These are phyloP conservation scores for Sporobolus alterniflorus DNA, from an alignment of 202 grass and related monocot genomes.

Conservation along the genomic window DNA sequence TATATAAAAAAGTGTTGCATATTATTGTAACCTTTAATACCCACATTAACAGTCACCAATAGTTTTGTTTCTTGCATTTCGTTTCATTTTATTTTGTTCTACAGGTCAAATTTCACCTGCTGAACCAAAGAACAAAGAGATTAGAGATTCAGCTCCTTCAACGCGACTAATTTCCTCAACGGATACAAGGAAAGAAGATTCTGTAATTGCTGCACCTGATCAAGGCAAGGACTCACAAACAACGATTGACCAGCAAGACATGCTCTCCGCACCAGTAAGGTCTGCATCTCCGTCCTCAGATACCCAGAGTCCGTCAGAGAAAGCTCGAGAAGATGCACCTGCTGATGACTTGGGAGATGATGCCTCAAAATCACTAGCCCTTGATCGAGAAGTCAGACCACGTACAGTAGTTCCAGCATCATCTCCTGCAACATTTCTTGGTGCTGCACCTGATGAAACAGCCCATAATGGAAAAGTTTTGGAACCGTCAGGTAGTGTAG, in stretches of 20 bases:
- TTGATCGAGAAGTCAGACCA: background rate
- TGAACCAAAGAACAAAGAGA: slow-evolving; percentile 17
- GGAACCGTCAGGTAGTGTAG: slow-evolving; percentile 27
- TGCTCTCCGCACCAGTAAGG: background rate
- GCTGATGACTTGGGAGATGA: background rate
- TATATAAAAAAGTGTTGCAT: no score
- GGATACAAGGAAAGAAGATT: background rate
- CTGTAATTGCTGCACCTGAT: slow-evolving; percentile 5
- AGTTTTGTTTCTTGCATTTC: no score
- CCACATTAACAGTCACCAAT: slow-evolving; percentile 3
- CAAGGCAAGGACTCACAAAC: slow-evolving; percentile 26
- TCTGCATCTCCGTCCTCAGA: background rate
- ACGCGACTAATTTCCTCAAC: background rate
- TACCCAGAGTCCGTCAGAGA: background rate
- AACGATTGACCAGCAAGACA: slow-evolving; percentile 4
- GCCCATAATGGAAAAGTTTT: background rate
- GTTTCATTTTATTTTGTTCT: background rate
- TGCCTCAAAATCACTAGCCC: background rate
- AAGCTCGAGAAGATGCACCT: background rate
- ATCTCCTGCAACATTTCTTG: background rate
- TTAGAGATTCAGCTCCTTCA: slow-evolving; percentile 1
- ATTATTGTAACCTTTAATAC: background rate
- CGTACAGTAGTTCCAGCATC: background rate
- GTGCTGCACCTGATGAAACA: background rate
- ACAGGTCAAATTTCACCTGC: background rate